Percentiles rank a stretch among this genome's conserved stretches.
These are phyloP conservation scores for Aspergillus sp. DNA, from an alignment of 2,329 filamentous ascomycete genomes.

Conservation along the genomic window DNA sequence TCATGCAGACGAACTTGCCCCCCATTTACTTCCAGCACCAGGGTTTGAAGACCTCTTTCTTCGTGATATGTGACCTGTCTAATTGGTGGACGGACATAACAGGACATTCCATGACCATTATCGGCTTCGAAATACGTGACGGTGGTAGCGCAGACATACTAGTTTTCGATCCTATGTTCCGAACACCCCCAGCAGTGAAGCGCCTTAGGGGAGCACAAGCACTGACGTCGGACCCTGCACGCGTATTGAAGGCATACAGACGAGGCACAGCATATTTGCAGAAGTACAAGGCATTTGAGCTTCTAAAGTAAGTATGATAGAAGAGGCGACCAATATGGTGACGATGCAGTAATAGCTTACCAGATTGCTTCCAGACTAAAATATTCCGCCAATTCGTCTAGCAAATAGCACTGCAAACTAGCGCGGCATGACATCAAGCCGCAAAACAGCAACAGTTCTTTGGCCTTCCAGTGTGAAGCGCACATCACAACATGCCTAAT, in stretches of 20 bases:
- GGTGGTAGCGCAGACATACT: slow-evolving; percentile 70
- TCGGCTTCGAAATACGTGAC: slow-evolving; percentile 73
- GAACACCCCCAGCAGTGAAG: slow-evolving; percentile 65
- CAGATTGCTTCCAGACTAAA: slow-evolving; percentile 13
- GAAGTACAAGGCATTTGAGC: slow-evolving; percentile 76
- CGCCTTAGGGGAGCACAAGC: slow-evolving; percentile 55
- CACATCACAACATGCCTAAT: too few relatives aligned
- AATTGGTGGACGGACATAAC: neutral
- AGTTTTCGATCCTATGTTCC: slow-evolving; percentile 86
- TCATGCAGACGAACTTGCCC: slow-evolving; percentile 71
- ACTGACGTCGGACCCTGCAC: slow-evolving; percentile 50
- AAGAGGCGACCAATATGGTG: neutral
- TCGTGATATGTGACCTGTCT: neutral
- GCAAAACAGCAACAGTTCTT: too few relatives aligned
- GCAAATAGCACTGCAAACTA: neutral
- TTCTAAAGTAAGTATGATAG: slow-evolving; percentile 61
- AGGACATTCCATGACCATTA: slow-evolving; percentile 87
- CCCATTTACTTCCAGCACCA: slow-evolving; percentile 90
- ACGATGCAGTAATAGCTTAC: slow-evolving; percentile 3
- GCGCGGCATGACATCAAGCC: too few relatives aligned
- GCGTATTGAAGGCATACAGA: slow-evolving; percentile 71
- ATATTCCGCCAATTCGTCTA: neutral
- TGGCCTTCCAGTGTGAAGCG: too few relatives aligned
- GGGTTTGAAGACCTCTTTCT: slow-evolving; percentile 47
- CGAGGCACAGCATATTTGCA: slow-evolving; percentile 67